A percentile compares a stretch with the other conserved stretches of the same genome.
phyloP scores from a whole-genome alignment of 805 yeast genomes.

The Cyberlindnera lachancei region DNA sequence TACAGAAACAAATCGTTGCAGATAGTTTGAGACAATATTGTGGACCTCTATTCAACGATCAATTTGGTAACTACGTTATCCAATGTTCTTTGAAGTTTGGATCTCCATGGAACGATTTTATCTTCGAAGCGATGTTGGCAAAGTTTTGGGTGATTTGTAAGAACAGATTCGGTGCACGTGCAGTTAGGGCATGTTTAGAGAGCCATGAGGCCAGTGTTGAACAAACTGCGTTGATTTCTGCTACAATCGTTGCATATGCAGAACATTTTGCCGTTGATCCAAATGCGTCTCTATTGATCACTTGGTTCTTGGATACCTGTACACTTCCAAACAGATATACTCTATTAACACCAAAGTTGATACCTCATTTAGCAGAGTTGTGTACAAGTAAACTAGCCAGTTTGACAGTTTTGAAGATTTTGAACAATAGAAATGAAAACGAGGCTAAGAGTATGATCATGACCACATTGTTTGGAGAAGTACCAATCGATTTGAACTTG shows the following conservation, averaged over 20 bases:
- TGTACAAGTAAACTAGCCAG: slow-evolving; percentile 82
- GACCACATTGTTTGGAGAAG: slow-evolving; percentile 56
- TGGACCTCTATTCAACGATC: slow-evolving; percentile 84
- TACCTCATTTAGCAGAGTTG: slow-evolving; percentile 53
- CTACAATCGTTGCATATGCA: slow-evolving; percentile 70
- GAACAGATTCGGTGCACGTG: slow-evolving; percentile 92
- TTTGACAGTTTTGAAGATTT: slow-evolving; percentile 69
- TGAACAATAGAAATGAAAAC: slow-evolving; percentile 61
- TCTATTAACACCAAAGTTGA: slow-evolving; percentile 53
- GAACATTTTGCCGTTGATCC: slow-evolving; percentile 73
- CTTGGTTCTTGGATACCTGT: slow-evolving; percentile 92
- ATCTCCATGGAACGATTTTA: slow-evolving; percentile 80
- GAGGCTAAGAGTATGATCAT: slow-evolving; percentile 55
- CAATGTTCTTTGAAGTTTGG: slow-evolving; percentile 93
- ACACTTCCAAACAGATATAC: slow-evolving; percentile 55
- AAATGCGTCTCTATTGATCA: slow-evolving; percentile 82
- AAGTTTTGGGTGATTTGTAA: slow-evolving; percentile 75
- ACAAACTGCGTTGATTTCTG: slow-evolving; percentile 65
- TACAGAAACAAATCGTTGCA: slow-evolving; percentile 59
- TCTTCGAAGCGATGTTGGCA: slow-evolving; percentile 73
- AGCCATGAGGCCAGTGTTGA: slow-evolving; percentile 59
- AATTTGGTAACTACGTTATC: slow-evolving; percentile 92
- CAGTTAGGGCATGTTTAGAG: slow-evolving; percentile 88
- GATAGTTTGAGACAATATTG: slow-evolving; percentile 71
- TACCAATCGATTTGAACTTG: too few relatives aligned